Conservation (phyloP, 306 rosid species). For the Quercus engelmannii region DNA sequence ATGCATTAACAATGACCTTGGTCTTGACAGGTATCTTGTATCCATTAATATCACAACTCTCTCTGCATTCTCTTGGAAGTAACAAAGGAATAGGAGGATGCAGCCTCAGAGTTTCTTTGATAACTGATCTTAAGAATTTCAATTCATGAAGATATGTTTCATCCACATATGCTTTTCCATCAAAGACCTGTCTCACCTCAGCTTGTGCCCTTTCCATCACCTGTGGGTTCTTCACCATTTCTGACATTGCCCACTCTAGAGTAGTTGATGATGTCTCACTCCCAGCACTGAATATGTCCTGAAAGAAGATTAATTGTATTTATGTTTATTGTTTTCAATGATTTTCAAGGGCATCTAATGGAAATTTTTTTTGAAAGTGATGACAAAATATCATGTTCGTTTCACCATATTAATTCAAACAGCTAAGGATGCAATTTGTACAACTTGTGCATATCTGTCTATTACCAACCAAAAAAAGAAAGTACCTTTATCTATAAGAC, state of each 20-base stretch:
- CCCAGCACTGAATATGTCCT: slow-evolving; percentile 46
- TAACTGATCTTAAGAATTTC: slow-evolving; percentile 13
- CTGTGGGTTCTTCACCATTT: slow-evolving; percentile 34
- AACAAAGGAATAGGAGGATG: slow-evolving; percentile 30
- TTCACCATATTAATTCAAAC: too few relatives aligned
- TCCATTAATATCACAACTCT: slow-evolving; percentile 29
- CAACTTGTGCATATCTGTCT: too few relatives aligned
- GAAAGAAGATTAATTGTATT: neutral
- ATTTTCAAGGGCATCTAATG: neutral
- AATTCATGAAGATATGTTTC: slow-evolving; percentile 19
- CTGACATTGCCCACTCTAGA: slow-evolving; percentile 45
- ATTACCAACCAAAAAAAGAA: too few relatives aligned
- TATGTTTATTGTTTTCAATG: neutral
- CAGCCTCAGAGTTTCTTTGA: slow-evolving; percentile 32
- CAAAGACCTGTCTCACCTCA: slow-evolving; percentile 33
- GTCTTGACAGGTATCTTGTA: slow-evolving; percentile 19
- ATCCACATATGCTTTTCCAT: slow-evolving; percentile 16
- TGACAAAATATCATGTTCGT: neutral
- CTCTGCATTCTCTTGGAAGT: slow-evolving; percentile 36
- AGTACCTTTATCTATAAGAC: too few relatives aligned
- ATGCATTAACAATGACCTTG: slow-evolving; percentile 31
- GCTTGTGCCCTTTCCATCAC: slow-evolving; percentile 32
- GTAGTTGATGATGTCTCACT: slow-evolving; percentile 29
- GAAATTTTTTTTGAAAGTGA: neutral
- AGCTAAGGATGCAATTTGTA: too few relatives aligned